phyloP scores from a whole-genome alignment of 1,139 yeast species.

The Yamadazyma membranifaciens region DNA sequence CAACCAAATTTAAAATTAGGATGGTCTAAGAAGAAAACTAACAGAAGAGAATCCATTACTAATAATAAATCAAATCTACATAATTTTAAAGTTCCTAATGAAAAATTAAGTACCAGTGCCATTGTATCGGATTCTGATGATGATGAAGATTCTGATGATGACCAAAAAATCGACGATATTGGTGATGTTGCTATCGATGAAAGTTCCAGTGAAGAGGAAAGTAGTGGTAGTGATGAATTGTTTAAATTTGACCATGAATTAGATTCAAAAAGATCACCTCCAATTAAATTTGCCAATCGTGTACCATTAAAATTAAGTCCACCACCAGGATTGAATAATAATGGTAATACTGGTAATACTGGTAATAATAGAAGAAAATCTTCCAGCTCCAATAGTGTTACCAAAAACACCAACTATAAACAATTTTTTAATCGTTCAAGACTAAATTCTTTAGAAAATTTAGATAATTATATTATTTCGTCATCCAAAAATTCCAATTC shows the following conservation, averaged over 20 bases:
- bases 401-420: constrained; percentile 19
- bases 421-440: constrained; percentile 41
- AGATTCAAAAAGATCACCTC: constrained; percentile 29
- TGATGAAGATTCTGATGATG: constrained; percentile 28
- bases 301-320: constrained; percentile 45
- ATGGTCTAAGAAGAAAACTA: constrained; percentile 40
- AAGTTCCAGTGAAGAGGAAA: constrained; percentile 22
- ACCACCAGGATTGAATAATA: constrained; percentile 22
- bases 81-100: constrained; percentile 45
- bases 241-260: constrained; percentile 49
- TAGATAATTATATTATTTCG: constrained; percentile 42
- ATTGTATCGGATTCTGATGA: constrained; percentile 47
- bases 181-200: constrained; percentile 16
- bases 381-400: constrained; percentile 23
- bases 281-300: constrained; percentile 44
- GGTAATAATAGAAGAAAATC: constrained; percentile 24
- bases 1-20: constrained; percentile 43
- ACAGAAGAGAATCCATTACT: constrained; percentile 57
- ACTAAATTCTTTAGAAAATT: constrained; percentile 42
- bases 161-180: constrained; percentile 19
- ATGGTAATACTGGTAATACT: constrained; percentile 1
- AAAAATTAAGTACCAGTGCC: constrained; percentile 26
- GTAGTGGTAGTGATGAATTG: constrained; percentile 23
- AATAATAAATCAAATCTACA: constrained; percentile 45
- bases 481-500: constrained; percentile 41